Conservation (phyloP, 352 stramenopile species). For the Phytopythium oedochilum region DNA sequence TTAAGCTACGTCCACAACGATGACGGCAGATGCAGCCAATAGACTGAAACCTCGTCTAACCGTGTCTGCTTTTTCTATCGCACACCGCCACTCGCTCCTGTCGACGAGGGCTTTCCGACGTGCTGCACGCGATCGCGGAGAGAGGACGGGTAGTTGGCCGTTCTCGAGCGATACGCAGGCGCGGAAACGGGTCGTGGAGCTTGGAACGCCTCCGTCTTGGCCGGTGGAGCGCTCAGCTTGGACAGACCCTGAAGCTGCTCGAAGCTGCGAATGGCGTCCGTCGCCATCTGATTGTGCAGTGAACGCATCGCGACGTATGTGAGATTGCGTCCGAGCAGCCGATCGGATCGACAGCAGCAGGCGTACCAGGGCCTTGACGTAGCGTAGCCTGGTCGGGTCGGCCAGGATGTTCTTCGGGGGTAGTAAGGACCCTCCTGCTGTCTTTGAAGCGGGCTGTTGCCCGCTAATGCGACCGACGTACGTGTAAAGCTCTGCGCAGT, state of each 20-base stretch:
- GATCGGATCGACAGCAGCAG: too few relatives aligned
- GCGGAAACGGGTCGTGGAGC: conserved; percentile 58
- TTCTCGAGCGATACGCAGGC: conserved; percentile 52
- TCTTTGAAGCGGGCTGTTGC: conserved; percentile 12
- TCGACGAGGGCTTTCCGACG: background rate
- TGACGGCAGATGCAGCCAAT: background rate
- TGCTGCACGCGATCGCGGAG: conserved; percentile 51
- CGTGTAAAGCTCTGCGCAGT: conserved; percentile 68
- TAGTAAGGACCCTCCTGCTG: conserved; percentile 6
- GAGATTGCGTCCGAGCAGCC: too few relatives aligned
- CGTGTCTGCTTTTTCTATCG: background rate
- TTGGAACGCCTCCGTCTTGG: background rate
- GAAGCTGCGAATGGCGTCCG: conserved; percentile 23
- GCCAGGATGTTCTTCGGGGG: conserved; percentile 72
- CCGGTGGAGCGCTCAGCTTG: background rate
- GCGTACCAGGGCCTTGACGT: conserved; percentile 67
- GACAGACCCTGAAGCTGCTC: conserved; percentile 11
- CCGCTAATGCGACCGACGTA: conserved; percentile 42
- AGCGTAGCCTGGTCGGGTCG: conserved; percentile 56
- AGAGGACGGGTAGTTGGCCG: conserved; percentile 41
- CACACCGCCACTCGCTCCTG: background rate
- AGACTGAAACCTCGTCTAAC: background rate
- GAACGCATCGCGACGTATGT: background rate
- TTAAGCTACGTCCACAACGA: too few relatives aligned
- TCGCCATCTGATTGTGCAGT: conserved; percentile 38